phyloP scores from a whole-genome alignment of 108 stramenopile species.

The Cyclostephanos tholiformis region DNA sequence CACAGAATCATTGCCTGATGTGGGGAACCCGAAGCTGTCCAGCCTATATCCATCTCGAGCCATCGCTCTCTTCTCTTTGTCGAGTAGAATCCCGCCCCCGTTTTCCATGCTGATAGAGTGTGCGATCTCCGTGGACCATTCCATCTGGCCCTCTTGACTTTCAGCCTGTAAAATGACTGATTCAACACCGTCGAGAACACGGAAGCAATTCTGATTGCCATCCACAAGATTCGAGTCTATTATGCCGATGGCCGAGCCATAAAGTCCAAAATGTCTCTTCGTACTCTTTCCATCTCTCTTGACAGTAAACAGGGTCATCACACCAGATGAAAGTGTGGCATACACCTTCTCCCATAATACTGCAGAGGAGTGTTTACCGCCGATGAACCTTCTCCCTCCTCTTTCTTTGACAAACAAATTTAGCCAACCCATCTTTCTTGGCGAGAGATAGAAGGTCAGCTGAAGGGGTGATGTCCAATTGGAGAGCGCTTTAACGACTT shows the following conservation, averaged over 20 bases:
- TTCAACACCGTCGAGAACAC: slow-evolving; percentile 30
- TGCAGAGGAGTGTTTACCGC: neutral
- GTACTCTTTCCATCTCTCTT: slow-evolving; percentile 41
- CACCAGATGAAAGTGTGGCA: slow-evolving; percentile 29
- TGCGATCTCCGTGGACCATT: slow-evolving; percentile 29
- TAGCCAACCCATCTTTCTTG: slow-evolving; percentile 45
- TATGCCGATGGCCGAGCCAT: slow-evolving; percentile 38
- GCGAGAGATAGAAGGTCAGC: slow-evolving; percentile 26
- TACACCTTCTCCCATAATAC: slow-evolving; percentile 36
- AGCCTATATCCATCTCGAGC: slow-evolving; percentile 8
- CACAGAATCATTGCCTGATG: neutral
- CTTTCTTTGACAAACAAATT: slow-evolving; percentile 16
- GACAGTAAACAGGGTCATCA: slow-evolving; percentile 22
- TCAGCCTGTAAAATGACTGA: slow-evolving; percentile 22
- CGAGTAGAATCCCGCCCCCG: slow-evolving; percentile 38
- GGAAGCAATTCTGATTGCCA: slow-evolving; percentile 30
- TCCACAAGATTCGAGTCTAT: slow-evolving; percentile 17
- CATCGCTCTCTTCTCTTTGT: slow-evolving; percentile 27
- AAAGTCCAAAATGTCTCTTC: slow-evolving; percentile 26
- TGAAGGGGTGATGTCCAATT: slow-evolving; percentile 32
- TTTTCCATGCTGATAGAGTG: slow-evolving; percentile 47
- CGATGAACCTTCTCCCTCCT: slow-evolving; percentile 11
- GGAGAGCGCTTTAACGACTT: slow-evolving; percentile 15
- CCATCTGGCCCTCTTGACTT: slow-evolving; percentile 20
- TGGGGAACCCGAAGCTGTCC: slow-evolving; percentile 2